Evolutionary conservation across 306 rosid genomes (phyloP), one percentile per base, ranked within the genome.

Genomic region (Casuarina equisetifolia): DNA sequence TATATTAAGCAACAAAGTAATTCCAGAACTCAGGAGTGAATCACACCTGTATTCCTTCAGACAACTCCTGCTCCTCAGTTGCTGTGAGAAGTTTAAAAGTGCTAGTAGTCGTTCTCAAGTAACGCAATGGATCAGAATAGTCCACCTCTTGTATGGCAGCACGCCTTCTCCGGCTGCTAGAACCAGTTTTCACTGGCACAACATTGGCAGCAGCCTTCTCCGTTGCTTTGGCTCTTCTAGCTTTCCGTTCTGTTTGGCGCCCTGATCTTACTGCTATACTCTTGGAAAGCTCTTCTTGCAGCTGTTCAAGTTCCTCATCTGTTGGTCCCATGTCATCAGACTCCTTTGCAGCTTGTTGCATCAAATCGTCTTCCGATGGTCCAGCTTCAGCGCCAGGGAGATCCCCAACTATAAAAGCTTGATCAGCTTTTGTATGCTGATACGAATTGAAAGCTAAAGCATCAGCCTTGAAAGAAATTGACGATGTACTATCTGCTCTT

Each of bases 21-120:
- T 68, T 69, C 52, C 8, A 69, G 38, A 55, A 64, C 68, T 61
- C 82, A 53, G 45, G 74, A 76, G 73, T 38, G 17, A 73, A 75
- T n/a, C 74, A 46, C 75, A 95, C 98, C 98, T 92, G 98, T 79
- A 95, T 92, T 86, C 97, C 97, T 85, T 82, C 93, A 15, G 97
- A 95, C 71, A 92, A 79, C 83, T 91, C 85, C 74, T 88, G 82
- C 83, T 95, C 99, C 82, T 95, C 97, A 6, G 77, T 74, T 75
- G 86, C 69, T 72, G 96, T 88, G 72, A 95, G 99, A 83, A 95
- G 99, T 82, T 73, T 85, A 69, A 91, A 73, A 76, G 81, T 39
- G 74, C 83, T 89, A 13, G 97, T 87, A 66, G 97, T 88, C 73
- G 91, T 71, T 89, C 97, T 88, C 79, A 95, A 76, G 84, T 88